phyloP scores from a whole-genome alignment of 345 rosid genomes.

The Sisymbrium irio region DNA sequence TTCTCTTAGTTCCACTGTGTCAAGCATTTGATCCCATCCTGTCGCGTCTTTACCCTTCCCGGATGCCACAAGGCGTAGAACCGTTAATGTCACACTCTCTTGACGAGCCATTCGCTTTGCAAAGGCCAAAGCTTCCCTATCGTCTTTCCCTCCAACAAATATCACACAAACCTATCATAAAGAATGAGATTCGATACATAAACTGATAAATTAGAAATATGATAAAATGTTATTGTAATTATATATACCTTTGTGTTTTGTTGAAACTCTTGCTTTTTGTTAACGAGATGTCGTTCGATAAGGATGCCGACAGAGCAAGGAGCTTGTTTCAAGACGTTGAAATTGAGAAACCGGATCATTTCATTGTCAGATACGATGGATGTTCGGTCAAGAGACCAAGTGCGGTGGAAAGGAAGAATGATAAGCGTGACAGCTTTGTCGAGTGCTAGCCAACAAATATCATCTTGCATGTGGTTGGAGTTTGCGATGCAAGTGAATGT shows the following conservation, averaged over 20 bases:
- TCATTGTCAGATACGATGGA: slow-evolving; percentile 33
- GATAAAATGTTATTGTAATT: neutral
- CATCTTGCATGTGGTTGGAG: slow-evolving; percentile 51
- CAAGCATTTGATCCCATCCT: slow-evolving; percentile 42
- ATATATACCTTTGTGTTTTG: slow-evolving; percentile 21
- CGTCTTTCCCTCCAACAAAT: slow-evolving; percentile 59
- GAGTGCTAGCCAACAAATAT: slow-evolving; percentile 52
- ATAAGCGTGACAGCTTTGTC: slow-evolving; percentile 45
- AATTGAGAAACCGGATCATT: slow-evolving; percentile 35
- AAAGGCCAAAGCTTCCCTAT: slow-evolving; percentile 49
- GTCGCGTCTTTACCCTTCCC: neutral
- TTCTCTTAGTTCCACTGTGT: slow-evolving; percentile 32
- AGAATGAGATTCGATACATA: neutral
- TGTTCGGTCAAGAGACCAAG: slow-evolving; percentile 44
- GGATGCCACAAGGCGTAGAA: slow-evolving; percentile 25
- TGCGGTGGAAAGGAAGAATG: slow-evolving; percentile 60
- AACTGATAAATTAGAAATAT: neutral
- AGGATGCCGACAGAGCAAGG: slow-evolving; percentile 66
- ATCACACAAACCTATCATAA: slow-evolving; percentile 26
- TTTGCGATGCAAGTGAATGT: slow-evolving; percentile 38
- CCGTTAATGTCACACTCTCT: slow-evolving; percentile 25
- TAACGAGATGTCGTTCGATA: slow-evolving; percentile 24
- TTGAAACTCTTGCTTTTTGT: slow-evolving; percentile 8
- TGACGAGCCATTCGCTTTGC: slow-evolving; percentile 45
- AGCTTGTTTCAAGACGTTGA: slow-evolving; percentile 48